phyloP scores from a whole-genome alignment of 2,329 filamentous ascomycete genomes.

The Fusarium fujikuroi region DNA sequence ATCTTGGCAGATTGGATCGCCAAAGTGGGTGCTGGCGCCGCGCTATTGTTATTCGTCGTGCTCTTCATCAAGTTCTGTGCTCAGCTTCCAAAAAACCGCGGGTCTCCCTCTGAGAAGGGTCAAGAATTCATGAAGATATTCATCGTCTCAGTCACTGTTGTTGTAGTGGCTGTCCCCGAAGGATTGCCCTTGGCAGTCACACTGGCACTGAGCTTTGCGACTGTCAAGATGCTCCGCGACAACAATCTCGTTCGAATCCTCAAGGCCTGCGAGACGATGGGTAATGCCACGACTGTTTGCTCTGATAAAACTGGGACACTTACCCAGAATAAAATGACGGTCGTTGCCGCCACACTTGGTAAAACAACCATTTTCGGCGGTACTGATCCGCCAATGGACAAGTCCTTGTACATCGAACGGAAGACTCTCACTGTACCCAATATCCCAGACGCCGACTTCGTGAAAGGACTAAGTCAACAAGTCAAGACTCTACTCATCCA shows the following conservation, averaged over 20 bases:
- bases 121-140: constrained; percentile 70
- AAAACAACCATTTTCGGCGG: constrained; percentile 48
- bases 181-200: constrained; percentile 75
- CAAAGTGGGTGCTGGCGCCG: constrained; percentile 69
- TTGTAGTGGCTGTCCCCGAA: constrained; percentile 75
- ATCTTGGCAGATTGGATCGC: constrained; percentile 48
- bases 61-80: constrained; percentile 82
- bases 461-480: constrained; percentile 29
- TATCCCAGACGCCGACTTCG: constrained; percentile 45
- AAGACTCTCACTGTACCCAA: constrained; percentile 36
- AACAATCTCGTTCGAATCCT: constrained; percentile 76
- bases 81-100: constrained; percentile 62
- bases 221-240: constrained; percentile 75
- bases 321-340: constrained; percentile 76
- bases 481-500: constrained; percentile 70
- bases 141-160: constrained; percentile 72
- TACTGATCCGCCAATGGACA: constrained; percentile 36
- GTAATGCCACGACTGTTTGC: constrained; percentile 78
- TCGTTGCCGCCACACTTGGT: constrained; percentile 75
- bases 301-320: constrained; percentile 66
- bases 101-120: constrained; percentile 64
- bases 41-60: constrained; percentile 78
- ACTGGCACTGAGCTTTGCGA: constrained; percentile 74
- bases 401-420: constrained; percentile 35
- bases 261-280: constrained; percentile 78